A percentile compares a stretch with the other conserved stretches of the same genome.
Evolutionary conservation across 2,329 filamentous ascomycete species (phyloP).

Genomic region (Phialophora macrospora): DNA sequence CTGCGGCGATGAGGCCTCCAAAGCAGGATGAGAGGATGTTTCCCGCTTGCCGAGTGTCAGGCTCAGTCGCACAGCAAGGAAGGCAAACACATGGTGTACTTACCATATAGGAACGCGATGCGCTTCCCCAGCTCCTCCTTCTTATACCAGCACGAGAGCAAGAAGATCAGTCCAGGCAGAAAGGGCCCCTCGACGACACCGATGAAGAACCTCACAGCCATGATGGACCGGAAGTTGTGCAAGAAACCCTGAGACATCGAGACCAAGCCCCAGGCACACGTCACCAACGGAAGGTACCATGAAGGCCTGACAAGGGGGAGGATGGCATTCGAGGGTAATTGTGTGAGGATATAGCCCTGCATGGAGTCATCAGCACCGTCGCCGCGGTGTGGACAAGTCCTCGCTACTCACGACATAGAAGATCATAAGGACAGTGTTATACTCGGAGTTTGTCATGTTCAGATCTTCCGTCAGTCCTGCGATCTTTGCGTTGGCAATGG

Average conservation of each 20-base stretch:
- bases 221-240: slow-evolving; percentile 55
- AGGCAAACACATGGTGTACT: no score
- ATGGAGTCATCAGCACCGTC: no score
- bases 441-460: slow-evolving; percentile 26
- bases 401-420: slow-evolving; percentile 51
- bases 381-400: no score
- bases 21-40: slow-evolving; percentile 46
- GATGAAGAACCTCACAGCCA: slow-evolving; percentile 50
- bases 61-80: slow-evolving; percentile 43
- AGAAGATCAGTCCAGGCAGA: slow-evolving; percentile 61
- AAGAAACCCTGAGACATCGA: slow-evolving; percentile 57
- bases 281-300: slow-evolving; percentile 16
- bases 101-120: slow-evolving; percentile 61
- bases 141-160: slow-evolving; percentile 65
- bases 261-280: slow-evolving; percentile 43
- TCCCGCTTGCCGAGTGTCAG: slow-evolving; percentile 61
- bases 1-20: slow-evolving; percentile 61
- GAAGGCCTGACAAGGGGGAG: slow-evolving; percentile 43
- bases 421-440: slow-evolving; percentile 51
- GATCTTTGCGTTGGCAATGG: slow-evolving; percentile 59
- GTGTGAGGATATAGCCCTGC: slow-evolving; percentile 64
- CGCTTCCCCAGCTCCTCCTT: slow-evolving; percentile 46
- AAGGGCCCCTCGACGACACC: slow-evolving; percentile 59
- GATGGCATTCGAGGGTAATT: slow-evolving; percentile 44
- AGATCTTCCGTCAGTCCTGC: slow-evolving; percentile 57